These are phyloP conservation scores for Trypanosoma cruzi DNA, from an alignment of 208 protist genomes.

Conservation along the genomic window DNA sequence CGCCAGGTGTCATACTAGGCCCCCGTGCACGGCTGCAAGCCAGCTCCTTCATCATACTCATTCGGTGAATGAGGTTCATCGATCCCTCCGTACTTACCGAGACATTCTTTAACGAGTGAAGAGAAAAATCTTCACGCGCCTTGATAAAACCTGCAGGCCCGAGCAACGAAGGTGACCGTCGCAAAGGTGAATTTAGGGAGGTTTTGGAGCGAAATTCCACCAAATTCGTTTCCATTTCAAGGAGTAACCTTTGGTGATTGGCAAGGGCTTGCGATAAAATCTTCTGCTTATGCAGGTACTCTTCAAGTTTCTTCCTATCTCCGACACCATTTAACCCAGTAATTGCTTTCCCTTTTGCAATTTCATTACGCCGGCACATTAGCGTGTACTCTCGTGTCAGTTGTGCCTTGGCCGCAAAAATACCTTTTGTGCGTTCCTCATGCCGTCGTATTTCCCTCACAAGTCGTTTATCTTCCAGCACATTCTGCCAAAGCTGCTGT, in stretches of 20 bases:
- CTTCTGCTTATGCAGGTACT: constrained; percentile 11
- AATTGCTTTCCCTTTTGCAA: constrained; percentile 5
- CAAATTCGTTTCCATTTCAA: constrained; percentile 3
- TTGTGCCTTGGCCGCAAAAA: constrained; percentile 3
- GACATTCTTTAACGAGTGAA: background rate
- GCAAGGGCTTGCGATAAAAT: constrained; percentile 1
- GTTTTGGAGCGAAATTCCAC: constrained; percentile 2
- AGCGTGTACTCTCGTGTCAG: constrained; percentile 19
- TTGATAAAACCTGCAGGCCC: background rate
- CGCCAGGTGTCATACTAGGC: background rate
- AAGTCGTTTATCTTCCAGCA: constrained; percentile 14
- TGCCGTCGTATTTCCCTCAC: constrained; percentile 4
- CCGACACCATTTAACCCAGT: background rate
- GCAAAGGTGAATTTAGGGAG: background rate
- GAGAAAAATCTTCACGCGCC: constrained; percentile 2
- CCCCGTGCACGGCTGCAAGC: background rate
- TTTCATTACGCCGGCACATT: constrained; percentile 17
- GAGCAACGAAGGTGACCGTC: background rate
- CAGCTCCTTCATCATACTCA: constrained; percentile 4
- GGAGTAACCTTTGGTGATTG: background rate
- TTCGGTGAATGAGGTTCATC: constrained; percentile 21
- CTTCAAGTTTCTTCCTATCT: constrained; percentile 16
- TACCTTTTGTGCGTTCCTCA: constrained; percentile 2
- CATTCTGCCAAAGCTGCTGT: constrained; percentile 10
- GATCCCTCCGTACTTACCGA: constrained; percentile 12